phyloP scores from a whole-genome alignment of 2,329 filamentous ascomycete genomes.

The Sporothrix dimorphospora region DNA sequence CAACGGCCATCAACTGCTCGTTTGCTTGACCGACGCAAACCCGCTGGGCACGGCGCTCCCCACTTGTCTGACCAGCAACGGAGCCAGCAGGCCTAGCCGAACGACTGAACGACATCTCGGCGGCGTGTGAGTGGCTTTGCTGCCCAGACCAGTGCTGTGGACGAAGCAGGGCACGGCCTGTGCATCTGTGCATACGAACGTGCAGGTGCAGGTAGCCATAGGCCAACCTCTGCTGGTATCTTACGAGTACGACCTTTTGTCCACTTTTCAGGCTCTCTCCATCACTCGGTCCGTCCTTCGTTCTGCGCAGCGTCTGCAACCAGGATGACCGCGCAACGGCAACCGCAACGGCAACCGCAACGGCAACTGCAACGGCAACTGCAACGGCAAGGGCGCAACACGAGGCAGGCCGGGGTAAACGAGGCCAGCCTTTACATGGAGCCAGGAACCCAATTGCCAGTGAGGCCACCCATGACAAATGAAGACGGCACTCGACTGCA shows the following conservation, averaged over 20 bases:
- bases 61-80: neutral
- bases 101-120: slow-evolving; percentile 1
- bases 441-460: no score
- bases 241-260: no score
- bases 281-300: no score
- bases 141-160: neutral
- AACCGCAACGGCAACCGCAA: neutral
- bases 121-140: neutral
- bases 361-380: no score
- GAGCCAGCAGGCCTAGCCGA: neutral
- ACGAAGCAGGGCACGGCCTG: neutral
- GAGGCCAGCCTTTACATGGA: neutral
- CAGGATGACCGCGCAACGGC: no score
- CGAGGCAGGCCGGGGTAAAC: neutral
- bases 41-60: neutral
- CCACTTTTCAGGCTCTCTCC: no score
- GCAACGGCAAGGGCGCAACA: neutral
- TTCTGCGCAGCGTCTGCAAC: no score
- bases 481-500: neutral
- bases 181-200: neutral
- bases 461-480: neutral
- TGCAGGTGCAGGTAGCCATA: neutral
- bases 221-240: neutral
- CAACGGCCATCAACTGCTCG: neutral
- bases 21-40: neutral